phyloP scores from a whole-genome alignment of 192 early-diverging fungal species.

The Spizellomyces sp. region DNA sequence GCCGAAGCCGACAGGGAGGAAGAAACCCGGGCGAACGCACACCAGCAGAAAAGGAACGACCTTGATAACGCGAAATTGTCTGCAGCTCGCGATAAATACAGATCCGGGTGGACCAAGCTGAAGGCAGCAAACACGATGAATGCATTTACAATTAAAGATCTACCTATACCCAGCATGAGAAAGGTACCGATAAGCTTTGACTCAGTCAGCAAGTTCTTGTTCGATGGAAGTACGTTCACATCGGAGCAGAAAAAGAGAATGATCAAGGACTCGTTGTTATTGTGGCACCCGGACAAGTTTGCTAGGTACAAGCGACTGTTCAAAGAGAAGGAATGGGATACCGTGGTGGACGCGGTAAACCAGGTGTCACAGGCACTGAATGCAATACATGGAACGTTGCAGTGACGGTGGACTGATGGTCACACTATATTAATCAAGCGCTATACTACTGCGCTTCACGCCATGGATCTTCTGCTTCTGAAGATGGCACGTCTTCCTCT shows the following conservation, averaged over 20 bases:
- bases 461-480: neutral
- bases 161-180: slow-evolving; percentile 6
- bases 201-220: slow-evolving; percentile 8
- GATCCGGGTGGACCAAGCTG: slow-evolving; percentile 11
- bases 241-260: slow-evolving; percentile 20
- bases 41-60: slow-evolving; percentile 2
- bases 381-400: slow-evolving; percentile 9
- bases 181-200: neutral
- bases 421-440: neutral
- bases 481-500: too few relatives aligned
- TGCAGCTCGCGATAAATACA: neutral
- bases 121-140: neutral
- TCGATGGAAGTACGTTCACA: slow-evolving; percentile 11
- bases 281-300: slow-evolving; percentile 36
- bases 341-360: slow-evolving; percentile 8
- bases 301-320: slow-evolving; percentile 6
- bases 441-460: neutral
- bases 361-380: slow-evolving; percentile 13
- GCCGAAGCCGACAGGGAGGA: neutral
- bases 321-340: slow-evolving; percentile 2
- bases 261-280: slow-evolving; percentile 21
- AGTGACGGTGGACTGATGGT: neutral
- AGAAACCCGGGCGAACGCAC: slow-evolving; percentile 3
- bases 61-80: neutral
- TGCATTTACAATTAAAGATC: neutral